Conservation (phyloP, 345 rosid species). For the Populus pruinosa region DNA sequence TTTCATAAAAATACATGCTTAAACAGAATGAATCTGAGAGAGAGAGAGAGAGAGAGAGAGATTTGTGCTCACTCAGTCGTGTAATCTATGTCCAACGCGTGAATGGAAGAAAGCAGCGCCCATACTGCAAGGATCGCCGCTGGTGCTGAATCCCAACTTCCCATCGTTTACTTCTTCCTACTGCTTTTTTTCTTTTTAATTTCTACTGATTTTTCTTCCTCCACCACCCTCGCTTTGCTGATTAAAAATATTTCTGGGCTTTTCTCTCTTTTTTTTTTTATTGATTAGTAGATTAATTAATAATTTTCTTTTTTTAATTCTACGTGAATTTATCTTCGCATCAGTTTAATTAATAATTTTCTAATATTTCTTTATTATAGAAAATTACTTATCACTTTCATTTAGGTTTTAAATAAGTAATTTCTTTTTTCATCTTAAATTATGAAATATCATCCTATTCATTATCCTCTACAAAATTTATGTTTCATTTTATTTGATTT, state of each 20-base stretch:
- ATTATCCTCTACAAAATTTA: no score
- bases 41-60: not conserved
- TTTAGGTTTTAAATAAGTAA: no score
- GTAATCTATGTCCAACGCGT: not conserved
- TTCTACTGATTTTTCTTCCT: not conserved
- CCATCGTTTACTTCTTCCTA: not conserved
- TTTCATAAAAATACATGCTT: not conserved
- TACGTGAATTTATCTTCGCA: no score
- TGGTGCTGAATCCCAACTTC: not conserved
- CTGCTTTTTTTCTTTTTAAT: not conserved
- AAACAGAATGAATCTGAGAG: not conserved
- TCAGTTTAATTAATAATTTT: no score
- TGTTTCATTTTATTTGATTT: no score
- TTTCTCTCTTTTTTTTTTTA: not conserved
- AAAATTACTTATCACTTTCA: no score
- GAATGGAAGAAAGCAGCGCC: not conserved
- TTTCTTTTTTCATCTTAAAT: no score
- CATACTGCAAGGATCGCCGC: not conserved
- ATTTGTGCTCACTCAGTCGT: not conserved
- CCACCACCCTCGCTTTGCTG: not conserved
- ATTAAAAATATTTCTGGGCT: not conserved
- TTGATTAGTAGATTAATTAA: not conserved
- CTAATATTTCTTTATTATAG: no score
- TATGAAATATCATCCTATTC: no score
- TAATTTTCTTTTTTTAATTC: no score